Conservation (phyloP, 1,139 yeast genomes). For the Taiozyma sp. region DNA sequence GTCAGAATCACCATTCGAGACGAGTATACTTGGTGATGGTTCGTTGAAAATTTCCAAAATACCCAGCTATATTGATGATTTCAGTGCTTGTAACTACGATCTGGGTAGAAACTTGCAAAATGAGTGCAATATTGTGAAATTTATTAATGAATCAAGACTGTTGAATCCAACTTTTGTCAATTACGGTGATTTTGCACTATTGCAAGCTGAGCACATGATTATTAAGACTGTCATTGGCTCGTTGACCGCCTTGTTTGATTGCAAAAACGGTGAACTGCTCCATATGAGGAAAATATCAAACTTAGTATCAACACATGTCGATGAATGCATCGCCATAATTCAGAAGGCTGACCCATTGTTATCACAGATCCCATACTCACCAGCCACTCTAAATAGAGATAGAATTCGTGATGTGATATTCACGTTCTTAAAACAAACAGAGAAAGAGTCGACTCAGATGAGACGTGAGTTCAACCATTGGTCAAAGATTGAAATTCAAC, state of each 20-base stretch:
- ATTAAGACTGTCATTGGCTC: constrained; percentile 78
- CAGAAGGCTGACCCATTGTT: constrained; percentile 34
- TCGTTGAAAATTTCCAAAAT: constrained; percentile 39
- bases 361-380: constrained; percentile 32
- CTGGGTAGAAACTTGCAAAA: constrained; percentile 6
- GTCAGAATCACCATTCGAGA: constrained; percentile 35
- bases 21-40: constrained; percentile 58
- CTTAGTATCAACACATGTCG: constrained; percentile 37
- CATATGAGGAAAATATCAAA: constrained; percentile 30
- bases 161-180: constrained; percentile 37
- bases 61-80: constrained; percentile 21
- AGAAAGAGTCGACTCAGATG: constrained; percentile 61
- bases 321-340: constrained; percentile 44
- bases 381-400: constrained; percentile 35
- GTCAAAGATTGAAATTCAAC: constrained; percentile 56
- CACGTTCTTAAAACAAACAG: constrained; percentile 35
- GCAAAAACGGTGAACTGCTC: constrained; percentile 61
- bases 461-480: constrained; percentile 54
- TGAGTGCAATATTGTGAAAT: constrained; percentile 31
- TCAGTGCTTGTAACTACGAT: constrained; percentile 17
- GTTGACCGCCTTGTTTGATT: constrained; percentile 60
- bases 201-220: constrained; percentile 65
- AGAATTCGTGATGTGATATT: constrained; percentile 41
- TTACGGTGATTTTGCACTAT: constrained; percentile 45
- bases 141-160: constrained; percentile 27